Evolutionary conservation across 768 basidiomycete species (phyloP), one percentile per base, ranked within the genome.

Genomic region (Hysterangium stoloniferum): DNA sequence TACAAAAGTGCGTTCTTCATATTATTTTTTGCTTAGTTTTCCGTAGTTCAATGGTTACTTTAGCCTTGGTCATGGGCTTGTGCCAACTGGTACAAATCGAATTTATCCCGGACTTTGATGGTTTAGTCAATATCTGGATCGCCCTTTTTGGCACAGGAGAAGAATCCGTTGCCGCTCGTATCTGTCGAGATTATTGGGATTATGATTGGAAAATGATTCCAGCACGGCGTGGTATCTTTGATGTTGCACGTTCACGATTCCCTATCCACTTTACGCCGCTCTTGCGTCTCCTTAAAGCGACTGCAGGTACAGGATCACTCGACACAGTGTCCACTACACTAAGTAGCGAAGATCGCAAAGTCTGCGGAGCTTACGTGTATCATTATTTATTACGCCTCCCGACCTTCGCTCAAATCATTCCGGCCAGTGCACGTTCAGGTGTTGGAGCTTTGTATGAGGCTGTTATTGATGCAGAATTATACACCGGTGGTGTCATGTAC

Each of bases 141-240:
- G 77, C 82, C 0, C 69, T 95, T 13, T 89, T 85, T 52, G 88
- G 89, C 5, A 75, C 85, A 22, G 86, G 84, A 57, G 82, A 79
- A 56, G 68, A 80, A 69, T 78, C 86, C 25, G 73, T 86, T 22
- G 70, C 76, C 9, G 78, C 77, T 2, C 57, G 59, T 6, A 80
- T 95, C 53, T 86, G 84, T 56, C 69, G 74, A 4, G 88, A 93
- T 57, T 94, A 80, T 63, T 97, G 93, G 91, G 73, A 80, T 47
- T 72, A 69, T 1, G 90, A 93, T 59, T 86, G 81, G 79, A 68
- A 78, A 33, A 71, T 74, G 32, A 79, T 79, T 41, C 72, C 75
- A 3, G 68, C 81, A 17, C 85, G 91, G 27, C 78, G 85, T 24
- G 85, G 86, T 31, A 76, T 94, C 44, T 77, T 97, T 48, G 90